Evolutionary conservation across 306 rosid genomes (phyloP).

Genomic region (Herpetospermum pedunculosum): DNA sequence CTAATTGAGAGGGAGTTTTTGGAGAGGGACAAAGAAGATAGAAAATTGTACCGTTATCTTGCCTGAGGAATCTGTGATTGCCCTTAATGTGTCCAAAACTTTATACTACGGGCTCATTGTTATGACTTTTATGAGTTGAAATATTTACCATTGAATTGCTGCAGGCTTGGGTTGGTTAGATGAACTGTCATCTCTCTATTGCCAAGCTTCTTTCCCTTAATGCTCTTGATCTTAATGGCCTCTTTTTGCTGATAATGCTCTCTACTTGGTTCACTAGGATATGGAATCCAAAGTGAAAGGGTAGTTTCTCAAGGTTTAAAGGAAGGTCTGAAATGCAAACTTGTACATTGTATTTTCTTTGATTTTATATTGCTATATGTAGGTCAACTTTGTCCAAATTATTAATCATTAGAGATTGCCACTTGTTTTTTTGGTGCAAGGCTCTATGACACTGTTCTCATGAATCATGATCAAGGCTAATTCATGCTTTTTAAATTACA

Average conservation of each 20-base stretch:
- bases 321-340: neutral
- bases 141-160: constrained; percentile 11
- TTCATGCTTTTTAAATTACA: too few species aligned
- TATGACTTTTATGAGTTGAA: constrained; percentile 8
- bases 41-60: constrained; percentile 57
- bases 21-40: constrained; percentile 60
- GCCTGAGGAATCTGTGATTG: constrained; percentile 26
- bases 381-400: too few species aligned
- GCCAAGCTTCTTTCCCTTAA: neutral
- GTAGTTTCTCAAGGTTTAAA: neutral
- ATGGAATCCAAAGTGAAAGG: neutral
- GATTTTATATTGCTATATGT: too few species aligned
- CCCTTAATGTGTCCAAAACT: constrained; percentile 3
- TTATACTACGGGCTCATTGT: constrained; percentile 11
- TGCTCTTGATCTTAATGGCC: neutral
- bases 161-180: constrained; percentile 12
- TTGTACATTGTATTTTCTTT: constrained; percentile 7
- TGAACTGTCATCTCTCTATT: constrained; percentile 1
- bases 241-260: neutral
- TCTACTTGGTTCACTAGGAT: neutral
- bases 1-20: constrained; percentile 80
- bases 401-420: too few species aligned
- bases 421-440: too few species aligned
- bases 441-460: too few species aligned
- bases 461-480: too few species aligned